Conservation (phyloP, 176 grass and related monocot genomes). For the Cymbopogon citratus region DNA sequence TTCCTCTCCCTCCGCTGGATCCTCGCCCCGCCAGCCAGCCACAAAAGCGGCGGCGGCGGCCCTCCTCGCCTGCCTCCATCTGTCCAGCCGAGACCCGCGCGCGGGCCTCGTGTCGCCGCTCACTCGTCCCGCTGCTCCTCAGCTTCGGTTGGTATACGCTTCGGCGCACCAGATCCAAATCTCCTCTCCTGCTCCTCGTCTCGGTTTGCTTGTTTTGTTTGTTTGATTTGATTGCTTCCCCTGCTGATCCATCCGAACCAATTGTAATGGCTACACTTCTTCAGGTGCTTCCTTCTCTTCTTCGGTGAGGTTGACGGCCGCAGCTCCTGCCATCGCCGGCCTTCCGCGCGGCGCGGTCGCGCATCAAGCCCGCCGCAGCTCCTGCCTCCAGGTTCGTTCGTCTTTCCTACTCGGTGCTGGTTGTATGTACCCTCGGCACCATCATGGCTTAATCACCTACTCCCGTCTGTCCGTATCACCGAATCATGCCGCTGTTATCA, state of each 20-base stretch:
- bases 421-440: background rate
- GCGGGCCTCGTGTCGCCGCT: background rate
- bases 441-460: background rate
- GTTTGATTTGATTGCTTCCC: too few species aligned
- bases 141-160: background rate
- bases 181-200: background rate
- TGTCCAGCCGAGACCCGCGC: conserved; percentile 4
- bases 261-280: too few species aligned
- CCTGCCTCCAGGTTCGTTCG: conserved; percentile 11
- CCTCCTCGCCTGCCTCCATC: background rate
- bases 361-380: background rate
- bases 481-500: background rate
- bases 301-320: background rate
- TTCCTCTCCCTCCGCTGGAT: background rate
- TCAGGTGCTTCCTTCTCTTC: background rate
- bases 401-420: conserved; percentile 2
- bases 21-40: background rate
- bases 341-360: background rate
- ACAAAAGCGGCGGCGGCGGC: background rate
- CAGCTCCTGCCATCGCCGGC: background rate
- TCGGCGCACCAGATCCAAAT: conserved; percentile 18
- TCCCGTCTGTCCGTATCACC: background rate
- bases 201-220: too few species aligned
- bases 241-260: background rate
- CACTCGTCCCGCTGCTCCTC: background rate